Evolutionary conservation across 169 alveolate species (phyloP).

Genomic region (Cytauxzoon felis): DNA sequence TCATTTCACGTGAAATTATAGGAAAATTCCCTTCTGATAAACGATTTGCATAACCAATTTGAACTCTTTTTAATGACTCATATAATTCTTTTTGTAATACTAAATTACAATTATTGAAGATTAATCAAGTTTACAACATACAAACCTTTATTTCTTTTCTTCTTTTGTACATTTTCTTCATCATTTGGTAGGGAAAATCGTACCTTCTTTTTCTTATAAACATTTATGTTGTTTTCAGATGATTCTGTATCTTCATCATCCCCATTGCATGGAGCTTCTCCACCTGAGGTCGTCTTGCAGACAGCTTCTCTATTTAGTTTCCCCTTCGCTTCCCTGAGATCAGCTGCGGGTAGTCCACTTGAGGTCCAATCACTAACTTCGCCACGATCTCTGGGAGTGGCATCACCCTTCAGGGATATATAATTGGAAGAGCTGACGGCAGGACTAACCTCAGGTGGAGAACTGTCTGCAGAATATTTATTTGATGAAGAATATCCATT

Average conservation of each 20-base stretch:
- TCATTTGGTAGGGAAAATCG: background rate
- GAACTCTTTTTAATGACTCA: constrained; percentile 17
- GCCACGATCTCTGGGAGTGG: too few species aligned
- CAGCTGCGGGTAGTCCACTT: too few species aligned
- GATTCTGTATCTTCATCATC: background rate
- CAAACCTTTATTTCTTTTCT: background rate
- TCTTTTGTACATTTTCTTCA: background rate
- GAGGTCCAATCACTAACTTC: too few species aligned
- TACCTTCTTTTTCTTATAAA: background rate
- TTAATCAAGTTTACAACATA: background rate
- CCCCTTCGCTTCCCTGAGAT: too few species aligned
- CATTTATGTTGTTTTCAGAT: background rate
- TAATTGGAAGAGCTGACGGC: too few species aligned
- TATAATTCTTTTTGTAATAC: background rate
- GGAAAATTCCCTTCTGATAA: constrained; percentile 58
- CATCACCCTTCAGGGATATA: too few species aligned
- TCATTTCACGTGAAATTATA: constrained; percentile 22
- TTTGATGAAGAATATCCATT: background rate
- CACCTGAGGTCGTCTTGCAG: too few species aligned
- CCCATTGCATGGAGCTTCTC: too few species aligned
- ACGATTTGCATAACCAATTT: constrained; percentile 38
- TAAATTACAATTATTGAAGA: background rate
- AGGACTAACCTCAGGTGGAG: too few species aligned
- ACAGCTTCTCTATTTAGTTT: too few species aligned
- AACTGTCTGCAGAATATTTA: background rate